Conservation (phyloP, 2,329 filamentous ascomycete species). For the Colletotrichum costaricense region DNA sequence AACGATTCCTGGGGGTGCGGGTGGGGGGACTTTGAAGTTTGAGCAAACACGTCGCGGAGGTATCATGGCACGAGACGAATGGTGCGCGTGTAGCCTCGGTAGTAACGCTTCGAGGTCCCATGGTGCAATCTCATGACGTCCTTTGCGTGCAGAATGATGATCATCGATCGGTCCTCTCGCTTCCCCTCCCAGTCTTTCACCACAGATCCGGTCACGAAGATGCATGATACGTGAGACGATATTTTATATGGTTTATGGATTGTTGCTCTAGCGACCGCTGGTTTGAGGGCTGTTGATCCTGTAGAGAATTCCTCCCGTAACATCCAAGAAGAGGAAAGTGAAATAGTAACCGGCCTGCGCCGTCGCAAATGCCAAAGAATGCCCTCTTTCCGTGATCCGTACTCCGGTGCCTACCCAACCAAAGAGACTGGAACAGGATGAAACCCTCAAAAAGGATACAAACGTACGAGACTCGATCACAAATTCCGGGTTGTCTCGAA, state of each 20-base stretch:
- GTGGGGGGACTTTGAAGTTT: background rate
- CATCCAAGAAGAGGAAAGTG: background rate
- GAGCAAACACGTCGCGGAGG: background rate
- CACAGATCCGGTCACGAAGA: background rate
- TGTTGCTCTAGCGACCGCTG: conserved; percentile 13
- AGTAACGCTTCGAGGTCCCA: background rate
- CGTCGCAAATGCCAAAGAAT: conserved; percentile 31
- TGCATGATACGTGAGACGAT: background rate
- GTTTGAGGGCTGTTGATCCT: conserved; percentile 18
- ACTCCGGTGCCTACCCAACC: conserved; percentile 26
- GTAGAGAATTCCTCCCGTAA: background rate
- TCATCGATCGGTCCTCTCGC: background rate
- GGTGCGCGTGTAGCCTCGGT: background rate
- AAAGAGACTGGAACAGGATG: background rate
- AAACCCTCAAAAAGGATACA: background rate
- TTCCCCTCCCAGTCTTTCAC: background rate
- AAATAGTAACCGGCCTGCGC: conserved; percentile 27
- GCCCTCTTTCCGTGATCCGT: conserved; percentile 22
- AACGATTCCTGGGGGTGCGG: too few species aligned
- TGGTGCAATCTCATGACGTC: background rate
- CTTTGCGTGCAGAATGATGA: background rate
- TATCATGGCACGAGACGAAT: background rate
- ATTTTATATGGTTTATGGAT: background rate
- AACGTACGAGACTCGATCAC: conserved; percentile 6
- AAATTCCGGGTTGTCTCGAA: conserved; percentile 1